These are phyloP conservation scores for Syzygium malaccense DNA, from an alignment of 441 rosid genomes.

Conservation along the genomic window DNA sequence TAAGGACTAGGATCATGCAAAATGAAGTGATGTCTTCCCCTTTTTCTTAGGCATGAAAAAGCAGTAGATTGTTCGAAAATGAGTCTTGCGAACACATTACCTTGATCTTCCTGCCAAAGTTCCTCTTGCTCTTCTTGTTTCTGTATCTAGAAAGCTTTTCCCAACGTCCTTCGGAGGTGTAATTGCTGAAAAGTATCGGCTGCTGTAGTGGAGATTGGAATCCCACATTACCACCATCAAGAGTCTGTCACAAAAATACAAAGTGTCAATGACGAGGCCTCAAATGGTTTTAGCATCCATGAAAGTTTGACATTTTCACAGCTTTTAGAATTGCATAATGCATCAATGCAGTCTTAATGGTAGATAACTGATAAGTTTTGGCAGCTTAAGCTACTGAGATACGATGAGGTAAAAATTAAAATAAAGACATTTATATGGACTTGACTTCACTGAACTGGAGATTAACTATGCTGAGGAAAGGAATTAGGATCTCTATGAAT, in stretches of 20 bases:
- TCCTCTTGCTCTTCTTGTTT: conserved; percentile 85
- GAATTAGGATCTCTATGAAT: background rate
- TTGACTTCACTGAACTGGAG: background rate
- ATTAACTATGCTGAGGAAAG: background rate
- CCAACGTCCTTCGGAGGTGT: conserved; percentile 68
- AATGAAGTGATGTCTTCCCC: background rate
- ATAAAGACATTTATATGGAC: background rate
- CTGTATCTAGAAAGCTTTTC: conserved; percentile 96
- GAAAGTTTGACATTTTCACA: conserved; percentile 40
- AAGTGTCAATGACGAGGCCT: conserved; percentile 33
- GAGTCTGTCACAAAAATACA: conserved; percentile 67
- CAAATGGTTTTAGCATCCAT: conserved; percentile 35
- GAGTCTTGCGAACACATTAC: conserved; percentile 22
- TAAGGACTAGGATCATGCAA: background rate
- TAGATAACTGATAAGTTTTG: background rate
- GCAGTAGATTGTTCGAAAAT: background rate
- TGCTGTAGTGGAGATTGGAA: conserved; percentile 22
- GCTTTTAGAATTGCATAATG: conserved; percentile 13
- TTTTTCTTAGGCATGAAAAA: background rate
- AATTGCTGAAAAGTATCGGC: conserved; percentile 35
- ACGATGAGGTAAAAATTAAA: background rate
- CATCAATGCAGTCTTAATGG: background rate
- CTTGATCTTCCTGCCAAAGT: conserved; percentile 95
- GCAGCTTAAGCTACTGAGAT: background rate
- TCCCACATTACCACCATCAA: conserved; percentile 21